phyloP scores from a whole-genome alignment of 352 stramenopile genomes.

The Phytophthora crassamura region DNA sequence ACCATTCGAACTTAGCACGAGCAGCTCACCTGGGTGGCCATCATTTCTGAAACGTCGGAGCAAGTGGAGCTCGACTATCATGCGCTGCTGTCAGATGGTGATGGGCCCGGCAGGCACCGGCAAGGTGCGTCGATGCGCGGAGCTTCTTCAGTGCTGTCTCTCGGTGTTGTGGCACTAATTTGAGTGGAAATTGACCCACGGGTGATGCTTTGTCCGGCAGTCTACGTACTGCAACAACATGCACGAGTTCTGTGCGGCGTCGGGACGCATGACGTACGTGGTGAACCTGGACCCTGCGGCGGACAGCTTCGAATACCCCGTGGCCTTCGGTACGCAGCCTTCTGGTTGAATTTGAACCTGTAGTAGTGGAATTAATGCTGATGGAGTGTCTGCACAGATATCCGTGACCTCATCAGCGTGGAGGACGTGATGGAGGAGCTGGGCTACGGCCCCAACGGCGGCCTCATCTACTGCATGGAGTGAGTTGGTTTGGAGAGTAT shows the following conservation, averaged over 20 bases:
- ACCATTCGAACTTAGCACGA: conserved; percentile 17
- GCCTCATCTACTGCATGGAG: conserved; percentile 99
- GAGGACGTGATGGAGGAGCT: conserved; percentile 98
- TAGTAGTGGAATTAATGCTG: conserved; percentile 17
- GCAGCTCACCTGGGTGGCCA: conserved; percentile 16
- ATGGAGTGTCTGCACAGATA: conserved; percentile 61
- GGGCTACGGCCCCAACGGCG: conserved; percentile 97
- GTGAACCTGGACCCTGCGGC: conserved; percentile 98
- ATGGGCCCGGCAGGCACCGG: conserved; percentile 92
- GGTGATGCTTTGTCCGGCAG: conserved; percentile 41
- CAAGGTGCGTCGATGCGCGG: conserved; percentile 63
- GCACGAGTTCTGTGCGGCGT: conserved; percentile 91
- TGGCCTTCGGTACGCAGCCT: conserved; percentile 79
- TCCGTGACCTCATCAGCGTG: conserved; percentile 95
- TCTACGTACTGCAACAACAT: conserved; percentile 95
- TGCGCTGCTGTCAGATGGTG: conserved; percentile 92
- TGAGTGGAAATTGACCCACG: conserved; percentile 13
- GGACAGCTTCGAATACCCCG: conserved; percentile 90
- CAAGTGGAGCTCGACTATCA: conserved; percentile 36
- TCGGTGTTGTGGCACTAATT: conserved; percentile 14
- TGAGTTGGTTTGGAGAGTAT: conserved; percentile 59
- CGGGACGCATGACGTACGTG: conserved; percentile 91
- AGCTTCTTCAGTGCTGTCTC: background rate
- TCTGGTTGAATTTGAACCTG: conserved; percentile 15
- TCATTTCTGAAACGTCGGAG: conserved; percentile 26